phyloP scores from a whole-genome alignment of 78 protist species.

The Guillardia theta region DNA sequence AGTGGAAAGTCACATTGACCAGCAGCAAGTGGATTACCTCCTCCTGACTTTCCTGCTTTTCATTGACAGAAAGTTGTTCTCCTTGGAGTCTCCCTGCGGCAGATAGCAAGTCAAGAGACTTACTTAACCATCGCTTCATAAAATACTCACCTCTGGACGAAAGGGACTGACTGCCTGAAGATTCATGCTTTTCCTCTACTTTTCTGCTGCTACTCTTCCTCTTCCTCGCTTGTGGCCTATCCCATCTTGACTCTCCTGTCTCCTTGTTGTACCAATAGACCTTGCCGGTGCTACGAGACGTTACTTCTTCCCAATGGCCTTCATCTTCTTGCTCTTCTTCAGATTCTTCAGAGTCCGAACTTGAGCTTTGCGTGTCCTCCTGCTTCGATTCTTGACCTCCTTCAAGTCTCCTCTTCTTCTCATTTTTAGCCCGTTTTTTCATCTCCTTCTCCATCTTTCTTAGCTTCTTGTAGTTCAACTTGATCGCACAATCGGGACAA shows the following conservation, averaged over 20 bases:
- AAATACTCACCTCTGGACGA: not conserved
- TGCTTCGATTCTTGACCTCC: not conserved
- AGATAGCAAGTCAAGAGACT: not conserved
- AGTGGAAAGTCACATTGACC: no score
- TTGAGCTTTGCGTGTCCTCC: not conserved
- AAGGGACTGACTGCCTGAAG: not conserved
- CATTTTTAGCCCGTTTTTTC: not conserved
- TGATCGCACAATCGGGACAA: slow-evolving; percentile 30
- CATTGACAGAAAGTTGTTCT: not conserved
- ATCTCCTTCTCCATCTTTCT: not conserved
- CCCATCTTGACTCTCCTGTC: not conserved
- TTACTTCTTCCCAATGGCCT: not conserved
- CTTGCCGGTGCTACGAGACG: not conserved
- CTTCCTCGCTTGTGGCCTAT: not conserved
- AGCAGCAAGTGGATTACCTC: no score
- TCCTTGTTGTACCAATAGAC: not conserved
- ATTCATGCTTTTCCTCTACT: not conserved
- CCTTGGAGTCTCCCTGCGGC: not conserved
- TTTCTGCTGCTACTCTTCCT: not conserved
- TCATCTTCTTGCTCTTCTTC: not conserved
- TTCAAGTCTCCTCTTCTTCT: not conserved
- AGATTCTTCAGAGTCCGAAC: not conserved
- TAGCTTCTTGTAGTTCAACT: not conserved
- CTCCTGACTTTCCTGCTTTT: not conserved
- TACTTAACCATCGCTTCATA: no score